Evolutionary conservation across 106 monocot genomes (phyloP), one percentile per base, ranked within the genome.

Genomic region (Apostasia ramifera): DNA sequence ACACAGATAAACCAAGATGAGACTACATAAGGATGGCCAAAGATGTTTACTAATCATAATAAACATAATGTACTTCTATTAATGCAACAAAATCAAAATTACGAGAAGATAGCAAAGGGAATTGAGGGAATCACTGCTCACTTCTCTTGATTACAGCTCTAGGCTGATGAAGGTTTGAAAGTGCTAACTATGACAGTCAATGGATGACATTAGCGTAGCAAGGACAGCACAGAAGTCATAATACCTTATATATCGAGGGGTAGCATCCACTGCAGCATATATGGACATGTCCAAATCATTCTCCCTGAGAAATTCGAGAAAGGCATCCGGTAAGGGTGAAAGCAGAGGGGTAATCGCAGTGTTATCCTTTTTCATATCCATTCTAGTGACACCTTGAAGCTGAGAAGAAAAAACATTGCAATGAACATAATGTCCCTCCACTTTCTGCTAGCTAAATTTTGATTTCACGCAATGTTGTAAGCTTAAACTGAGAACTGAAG

Each of bases 201-300:
- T 14, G 13, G 47, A 42, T n/a, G n/a, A 12, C 10, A 47, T 9
- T 44, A 55, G 45, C 2, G 3, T 37, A 14, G 2, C 12, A 59
- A 51, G 14, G 26, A 48, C 9, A 38, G 39, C 11, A 79, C 40
- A 15, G 46, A 42, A 56, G 2, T 7, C 50, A 14, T 5, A 47
- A 61, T 43, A 97, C 95, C 92, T 89, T 76, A 97, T 86, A 67
- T 97, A 97, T 15, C 95, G 86, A 4, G 95, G 95, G 5, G 87
- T 75, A 4, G 82, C 65, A n/a, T 77, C 47, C 1, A 45, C 47
- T 15, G 57, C 15, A 10, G 70, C 51, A 71, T 97, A 97, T 43
- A 88, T 81, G 9, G 86, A 84, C 58, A 82, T 79, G 58, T 97
- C 89, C 6, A 97, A 3, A 6, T 77, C 89, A 68, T 92, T 97